phyloP scores from a whole-genome alignment of 169 alveolate genomes.

The Plasmodium gonderi region DNA sequence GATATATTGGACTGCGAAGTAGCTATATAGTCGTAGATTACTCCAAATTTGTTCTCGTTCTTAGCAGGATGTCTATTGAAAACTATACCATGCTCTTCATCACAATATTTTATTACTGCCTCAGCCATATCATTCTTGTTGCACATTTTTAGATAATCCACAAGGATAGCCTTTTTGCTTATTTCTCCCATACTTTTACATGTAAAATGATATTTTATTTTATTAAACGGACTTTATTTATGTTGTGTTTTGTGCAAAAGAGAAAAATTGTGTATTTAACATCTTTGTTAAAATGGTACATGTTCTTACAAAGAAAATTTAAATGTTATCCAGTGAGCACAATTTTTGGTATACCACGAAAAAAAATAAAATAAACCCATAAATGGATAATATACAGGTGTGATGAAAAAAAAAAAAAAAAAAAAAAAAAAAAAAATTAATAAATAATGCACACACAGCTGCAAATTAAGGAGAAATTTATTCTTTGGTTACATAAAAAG shows the following conservation, averaged over 20 bases:
- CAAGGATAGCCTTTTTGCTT: slow-evolving; percentile 46
- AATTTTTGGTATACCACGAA: no score
- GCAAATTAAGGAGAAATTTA: background rate
- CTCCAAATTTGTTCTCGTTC: slow-evolving; percentile 55
- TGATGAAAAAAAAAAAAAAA: background rate
- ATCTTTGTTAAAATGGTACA: no score
- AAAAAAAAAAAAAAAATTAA: no score
- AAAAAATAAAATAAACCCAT: no score
- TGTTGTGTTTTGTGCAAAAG: background rate
- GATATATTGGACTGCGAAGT: slow-evolving; percentile 20
- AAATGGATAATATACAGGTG: background rate
- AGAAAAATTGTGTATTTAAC: background rate
- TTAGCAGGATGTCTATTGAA: slow-evolving; percentile 60
- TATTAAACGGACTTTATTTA: background rate
- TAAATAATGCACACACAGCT: background rate
- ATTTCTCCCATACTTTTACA: slow-evolving; percentile 27
- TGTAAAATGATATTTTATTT: background rate
- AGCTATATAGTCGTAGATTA: slow-evolving; percentile 42
- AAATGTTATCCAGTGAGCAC: background rate
- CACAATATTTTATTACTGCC: slow-evolving; percentile 52
- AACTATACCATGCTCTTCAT: slow-evolving; percentile 72
- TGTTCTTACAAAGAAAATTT: no score
- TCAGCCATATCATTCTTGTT: slow-evolving; percentile 64
- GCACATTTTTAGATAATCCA: slow-evolving; percentile 41
- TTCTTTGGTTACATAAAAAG: background rate